Conservation (phyloP, 2,329 filamentous ascomycete species). For the Dendryphion nanum region DNA sequence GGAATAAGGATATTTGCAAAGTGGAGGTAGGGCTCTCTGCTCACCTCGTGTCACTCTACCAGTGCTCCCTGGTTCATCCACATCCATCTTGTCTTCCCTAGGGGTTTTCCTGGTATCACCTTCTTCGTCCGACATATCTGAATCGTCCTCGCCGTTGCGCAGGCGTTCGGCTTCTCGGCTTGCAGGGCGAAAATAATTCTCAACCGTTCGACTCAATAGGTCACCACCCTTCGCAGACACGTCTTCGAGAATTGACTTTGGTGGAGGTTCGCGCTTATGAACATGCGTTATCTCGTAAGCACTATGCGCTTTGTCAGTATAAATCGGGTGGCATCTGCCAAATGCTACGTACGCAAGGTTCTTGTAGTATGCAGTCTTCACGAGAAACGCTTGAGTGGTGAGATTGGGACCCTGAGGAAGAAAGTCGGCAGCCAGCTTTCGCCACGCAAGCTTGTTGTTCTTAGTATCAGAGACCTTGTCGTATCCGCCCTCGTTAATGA, state of each 20-base stretch:
- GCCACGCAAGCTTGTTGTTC: slow-evolving; percentile 82
- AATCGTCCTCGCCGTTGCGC: slow-evolving; percentile 55
- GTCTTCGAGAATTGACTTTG: slow-evolving; percentile 83
- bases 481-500: slow-evolving; percentile 77
- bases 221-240: slow-evolving; percentile 75
- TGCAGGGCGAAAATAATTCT: slow-evolving; percentile 64
- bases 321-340: not conserved
- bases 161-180: slow-evolving; percentile 48
- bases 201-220: slow-evolving; percentile 73
- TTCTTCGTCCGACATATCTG: slow-evolving; percentile 46
- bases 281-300: slow-evolving; percentile 82
- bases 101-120: slow-evolving; percentile 47
- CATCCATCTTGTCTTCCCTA: slow-evolving; percentile 50
- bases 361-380: slow-evolving; percentile 89
- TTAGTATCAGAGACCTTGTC: slow-evolving; percentile 68
- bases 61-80: slow-evolving; percentile 48
- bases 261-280: slow-evolving; percentile 77
- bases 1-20: too few relatives aligned
- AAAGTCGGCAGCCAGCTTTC: slow-evolving; percentile 73
- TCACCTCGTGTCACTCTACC: slow-evolving; percentile 39
- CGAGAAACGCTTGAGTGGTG: slow-evolving; percentile 77
- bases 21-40: too few relatives aligned
- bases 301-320: slow-evolving; percentile 20
- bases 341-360: slow-evolving; percentile 65
- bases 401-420: slow-evolving; percentile 72